Base-by-base conservation (phyloP, 2,329 filamentous ascomycete genomes). In the Trichophaea hybrida region DNA sequence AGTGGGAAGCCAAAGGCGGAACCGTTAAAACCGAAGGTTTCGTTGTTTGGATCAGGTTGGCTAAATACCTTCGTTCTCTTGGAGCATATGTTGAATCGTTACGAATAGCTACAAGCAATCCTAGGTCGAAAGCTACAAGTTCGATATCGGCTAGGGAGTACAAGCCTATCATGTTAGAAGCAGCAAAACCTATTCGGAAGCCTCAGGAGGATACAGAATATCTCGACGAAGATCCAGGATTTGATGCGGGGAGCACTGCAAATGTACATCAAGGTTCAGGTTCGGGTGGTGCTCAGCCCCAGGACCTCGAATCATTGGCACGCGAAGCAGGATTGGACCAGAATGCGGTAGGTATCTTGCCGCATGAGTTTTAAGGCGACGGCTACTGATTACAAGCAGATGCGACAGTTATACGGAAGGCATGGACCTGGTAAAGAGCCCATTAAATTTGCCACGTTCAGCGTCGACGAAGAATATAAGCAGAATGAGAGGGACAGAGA, bases 401-500 rank as follows among this genome's bases (percentile, higher is more conserved):
- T 77, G 59, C 78, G 82, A 10, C 82, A 83, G 65, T 75, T 85
- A 1, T 80, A 85, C 64, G 82, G 82, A 8, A 79, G 82, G 5
- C 70, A 73, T 13, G 67, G 65, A 6, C 61, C 63, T 13, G 62
- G 62, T n/a, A 59, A 63, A 40, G 58, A 58, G 31, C 60, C 74
- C 3, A 74, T 77, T 35, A 80, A 76, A 38, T 74, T 85, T 24
- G 72, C 80, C 1, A 80, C 81, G 55, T 85, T 85, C 73, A 82
- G 84, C 67, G 82, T 81, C 13, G 82, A 84, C 64, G 70, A 73
- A 31, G 82, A 85, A 69, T 86, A 85, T 67, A 76, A 75, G 0
- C 75, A 78, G 24, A 86, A 86, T 68, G 80, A 84, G 67, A 73
- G 74, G 49, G 68, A 81, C n/a, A 75, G 79, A 5, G 74, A 75